Base-by-base conservation (phyloP, 1,139 yeast species). In the Magnusiomyces sp. region DNA sequence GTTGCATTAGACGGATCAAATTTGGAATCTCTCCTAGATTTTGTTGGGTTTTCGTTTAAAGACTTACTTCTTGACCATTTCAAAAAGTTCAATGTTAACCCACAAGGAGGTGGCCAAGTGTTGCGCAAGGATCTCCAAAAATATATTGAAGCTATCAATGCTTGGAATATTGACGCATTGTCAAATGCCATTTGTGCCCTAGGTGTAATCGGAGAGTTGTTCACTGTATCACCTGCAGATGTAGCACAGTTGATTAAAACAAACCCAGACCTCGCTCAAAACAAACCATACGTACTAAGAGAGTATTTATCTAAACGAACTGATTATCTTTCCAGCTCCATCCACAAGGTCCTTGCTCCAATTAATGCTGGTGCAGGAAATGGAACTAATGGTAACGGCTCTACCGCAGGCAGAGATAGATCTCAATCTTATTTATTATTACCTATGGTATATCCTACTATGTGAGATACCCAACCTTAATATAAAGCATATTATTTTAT, bases 181-280 rank as follows among this genome's bases (percentile, higher is more conserved):
- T 73, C 82, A n/a, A 85, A 80, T 40, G 76, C 78, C 50, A 88
- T 85, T 68, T 80, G 79, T 47, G 72, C 88, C 10, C 69, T 90
- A 55, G 81, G 88, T 61, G 95, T 89, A 57, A 79, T 90, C 54
- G 90, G 94, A 38, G 88, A 87, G 60, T 71, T 90, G 56, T 90
- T 83, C 63, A 84, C 95, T 0, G 95, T 87, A 10, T 23, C 16
- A 36, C 47, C 47, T 20, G 51, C 50, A 44, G 46, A 47, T 19
- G 49, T 51, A 5, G 17, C 46, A 13, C 40, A 95, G 0, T 74
- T 90, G 61, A 80, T 90, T 1, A 79, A 84, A 43, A 96, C 89
- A 59, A 95, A 95, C 1, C 86, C 39, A 19, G 19, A 81, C 59
- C 71, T 90, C 56, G 81, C 83, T 1, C 76, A 73, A 51, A 73